Percentiles rank a stretch among this genome's conserved stretches.
Conservation (phyloP, 768 basidiomycete genomes). For the Leccinum incarnatum region DNA sequence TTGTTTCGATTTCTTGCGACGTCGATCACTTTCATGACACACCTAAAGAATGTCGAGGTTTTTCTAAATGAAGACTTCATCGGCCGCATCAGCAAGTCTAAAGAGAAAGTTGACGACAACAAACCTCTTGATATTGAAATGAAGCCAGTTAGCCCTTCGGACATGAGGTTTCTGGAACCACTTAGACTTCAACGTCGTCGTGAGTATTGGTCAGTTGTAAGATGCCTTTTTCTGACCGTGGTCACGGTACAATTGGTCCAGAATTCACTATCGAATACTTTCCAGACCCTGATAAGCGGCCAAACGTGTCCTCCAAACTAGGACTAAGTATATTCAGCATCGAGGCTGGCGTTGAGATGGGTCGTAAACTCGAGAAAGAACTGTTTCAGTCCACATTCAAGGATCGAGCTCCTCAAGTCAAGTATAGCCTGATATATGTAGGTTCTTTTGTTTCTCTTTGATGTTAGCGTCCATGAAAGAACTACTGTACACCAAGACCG, state of each 20-base stretch:
- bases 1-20: conserved; percentile 86
- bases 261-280: neutral
- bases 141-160: conserved; percentile 45
- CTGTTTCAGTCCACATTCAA: conserved; percentile 1
- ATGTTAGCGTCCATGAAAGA: neutral
- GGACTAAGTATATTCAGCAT: conserved; percentile 30
- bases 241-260: neutral
- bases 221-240: neutral
- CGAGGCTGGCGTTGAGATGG: neutral
- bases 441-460: neutral
- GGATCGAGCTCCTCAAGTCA: neutral
- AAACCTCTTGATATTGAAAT: conserved; percentile 44
- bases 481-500: neutral
- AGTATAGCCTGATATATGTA: conserved; percentile 12
- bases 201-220: neutral
- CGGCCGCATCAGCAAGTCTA: conserved; percentile 57
- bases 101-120: conserved; percentile 45
- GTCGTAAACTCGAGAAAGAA: neutral
- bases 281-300: neutral
- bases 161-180: conserved; percentile 58
- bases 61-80: conserved; percentile 74
- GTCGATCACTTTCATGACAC: conserved; percentile 87
- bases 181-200: conserved; percentile 52
- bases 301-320: conserved; percentile 2
- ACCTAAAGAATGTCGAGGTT: conserved; percentile 70